Evolutionary conservation across 2,329 filamentous ascomycete genomes (phyloP).

Genomic region (Trichophyton simii): DNA sequence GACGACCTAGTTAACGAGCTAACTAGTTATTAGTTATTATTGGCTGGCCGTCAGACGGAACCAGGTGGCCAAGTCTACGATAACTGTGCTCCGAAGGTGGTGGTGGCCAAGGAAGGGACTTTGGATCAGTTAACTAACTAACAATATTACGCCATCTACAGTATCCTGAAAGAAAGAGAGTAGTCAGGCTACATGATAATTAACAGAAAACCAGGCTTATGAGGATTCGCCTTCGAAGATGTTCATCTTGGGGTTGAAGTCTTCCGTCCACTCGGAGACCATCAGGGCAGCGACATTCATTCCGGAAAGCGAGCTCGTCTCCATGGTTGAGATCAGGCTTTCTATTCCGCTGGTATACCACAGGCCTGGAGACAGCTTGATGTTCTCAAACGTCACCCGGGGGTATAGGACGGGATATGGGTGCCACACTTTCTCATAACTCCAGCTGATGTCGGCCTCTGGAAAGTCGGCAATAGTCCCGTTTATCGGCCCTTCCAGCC

Average conservation of each 20-base stretch:
- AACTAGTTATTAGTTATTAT: too few species aligned
- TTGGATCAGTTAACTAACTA: not conserved
- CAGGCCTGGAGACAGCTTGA: slow-evolving; percentile 43
- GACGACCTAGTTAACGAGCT: too few species aligned
- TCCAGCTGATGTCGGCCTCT: slow-evolving; percentile 54
- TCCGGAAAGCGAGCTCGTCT: slow-evolving; percentile 85
- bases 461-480: slow-evolving; percentile 24
- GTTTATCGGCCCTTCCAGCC: slow-evolving; percentile 17
- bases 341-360: slow-evolving; percentile 62
- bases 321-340: slow-evolving; percentile 94
- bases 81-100: too few species aligned
- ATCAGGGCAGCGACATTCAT: slow-evolving; percentile 47
- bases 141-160: not conserved
- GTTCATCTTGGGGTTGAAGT: slow-evolving; percentile 14
- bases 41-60: not conserved
- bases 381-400: slow-evolving; percentile 74
- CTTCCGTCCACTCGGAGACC: slow-evolving; percentile 27
- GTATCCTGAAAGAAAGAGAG: not conserved
- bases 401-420: slow-evolving; percentile 80
- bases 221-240: slow-evolving; percentile 7
- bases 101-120: not conserved
- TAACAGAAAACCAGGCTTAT: not conserved
- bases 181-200: not conserved
- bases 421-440: slow-evolving; percentile 63
- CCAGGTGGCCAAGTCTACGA: not conserved